Percentiles rank a stretch among this genome's conserved stretches.
These are phyloP conservation scores for Brassica napus DNA, from an alignment of 345 rosid species.

Conservation along the genomic window DNA sequence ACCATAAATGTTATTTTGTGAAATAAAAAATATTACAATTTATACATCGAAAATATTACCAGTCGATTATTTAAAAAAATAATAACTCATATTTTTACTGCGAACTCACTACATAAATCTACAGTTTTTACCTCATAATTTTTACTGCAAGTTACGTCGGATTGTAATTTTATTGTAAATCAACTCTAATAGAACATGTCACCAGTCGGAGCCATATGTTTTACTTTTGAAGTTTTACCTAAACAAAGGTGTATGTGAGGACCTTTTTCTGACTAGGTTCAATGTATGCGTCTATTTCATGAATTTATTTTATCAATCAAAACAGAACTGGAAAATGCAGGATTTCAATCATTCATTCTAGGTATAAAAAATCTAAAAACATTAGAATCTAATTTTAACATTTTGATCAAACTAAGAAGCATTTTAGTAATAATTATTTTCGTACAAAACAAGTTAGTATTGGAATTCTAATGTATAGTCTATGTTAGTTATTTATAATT, in stretches of 20 bases:
- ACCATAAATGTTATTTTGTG: too few relatives aligned
- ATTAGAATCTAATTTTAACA: not conserved
- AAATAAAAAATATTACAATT: too few relatives aligned
- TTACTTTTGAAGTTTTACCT: not conserved
- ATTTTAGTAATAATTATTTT: not conserved
- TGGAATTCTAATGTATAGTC: not conserved
- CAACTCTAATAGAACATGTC: too few relatives aligned
- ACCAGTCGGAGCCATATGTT: not conserved
- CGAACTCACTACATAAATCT: too few relatives aligned
- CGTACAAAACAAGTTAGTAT: not conserved
- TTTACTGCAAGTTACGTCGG: too few relatives aligned
- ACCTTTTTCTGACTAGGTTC: not conserved
- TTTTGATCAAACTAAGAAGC: not conserved
- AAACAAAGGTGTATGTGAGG: not conserved
- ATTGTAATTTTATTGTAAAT: too few relatives aligned
- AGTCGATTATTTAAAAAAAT: too few relatives aligned
- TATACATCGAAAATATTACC: too few relatives aligned
- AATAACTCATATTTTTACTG: too few relatives aligned
- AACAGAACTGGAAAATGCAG: not conserved
- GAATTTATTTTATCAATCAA: not conserved
- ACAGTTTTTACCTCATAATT: too few relatives aligned
- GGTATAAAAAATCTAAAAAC: not conserved
- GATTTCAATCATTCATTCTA: not conserved
- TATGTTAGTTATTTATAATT: not conserved
- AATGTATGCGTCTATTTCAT: not conserved